Evolutionary conservation across 2,329 filamentous ascomycete species (phyloP).

Genomic region (Camptophora hylomeconis): DNA sequence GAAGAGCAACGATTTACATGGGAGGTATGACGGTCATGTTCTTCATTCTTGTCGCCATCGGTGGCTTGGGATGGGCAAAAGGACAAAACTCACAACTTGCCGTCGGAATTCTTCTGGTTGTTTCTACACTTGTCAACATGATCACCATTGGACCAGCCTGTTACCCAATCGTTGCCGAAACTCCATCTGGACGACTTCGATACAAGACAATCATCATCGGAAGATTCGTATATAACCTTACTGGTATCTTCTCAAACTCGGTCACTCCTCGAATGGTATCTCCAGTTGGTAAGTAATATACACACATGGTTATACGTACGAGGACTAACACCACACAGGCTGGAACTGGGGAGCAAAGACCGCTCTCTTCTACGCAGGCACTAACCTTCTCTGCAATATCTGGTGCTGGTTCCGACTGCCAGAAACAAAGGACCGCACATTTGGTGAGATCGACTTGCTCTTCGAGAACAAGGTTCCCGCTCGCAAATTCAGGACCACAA

Average conservation of each 20-base stretch:
- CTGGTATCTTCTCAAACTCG: conserved; percentile 33
- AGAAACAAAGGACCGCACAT: conserved; percentile 13
- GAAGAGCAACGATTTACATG: conserved; percentile 30
- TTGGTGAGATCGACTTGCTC: conserved; percentile 10
- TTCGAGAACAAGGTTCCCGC: conserved; percentile 15
- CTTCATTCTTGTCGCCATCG: conserved; percentile 24
- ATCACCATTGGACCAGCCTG: conserved; percentile 42
- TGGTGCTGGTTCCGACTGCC: conserved; percentile 22
- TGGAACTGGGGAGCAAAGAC: conserved; percentile 23
- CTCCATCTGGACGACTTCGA: conserved; percentile 41
- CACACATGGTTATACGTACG: no score
- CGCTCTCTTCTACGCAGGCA: conserved; percentile 23
- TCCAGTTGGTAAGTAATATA: conserved; percentile 6
- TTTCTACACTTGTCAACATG: conserved; percentile 44
- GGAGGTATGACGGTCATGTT: conserved; percentile 28
- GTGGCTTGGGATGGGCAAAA: conserved; percentile 20
- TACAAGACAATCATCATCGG: conserved; percentile 44
- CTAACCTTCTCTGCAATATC: conserved; percentile 18
- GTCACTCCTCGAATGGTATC: conserved; percentile 21
- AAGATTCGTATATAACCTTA: conserved; percentile 38
- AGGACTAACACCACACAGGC: no score
- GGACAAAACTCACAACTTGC: conserved; percentile 19
- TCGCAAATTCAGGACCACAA: conserved; percentile 22
- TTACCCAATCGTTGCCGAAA: conserved; percentile 41
- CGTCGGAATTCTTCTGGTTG: conserved; percentile 29